Percentiles rank a stretch among this genome's conserved stretches.
Conservation (phyloP, 2,329 filamentous ascomycete species). For the Ophiostoma quercus region DNA sequence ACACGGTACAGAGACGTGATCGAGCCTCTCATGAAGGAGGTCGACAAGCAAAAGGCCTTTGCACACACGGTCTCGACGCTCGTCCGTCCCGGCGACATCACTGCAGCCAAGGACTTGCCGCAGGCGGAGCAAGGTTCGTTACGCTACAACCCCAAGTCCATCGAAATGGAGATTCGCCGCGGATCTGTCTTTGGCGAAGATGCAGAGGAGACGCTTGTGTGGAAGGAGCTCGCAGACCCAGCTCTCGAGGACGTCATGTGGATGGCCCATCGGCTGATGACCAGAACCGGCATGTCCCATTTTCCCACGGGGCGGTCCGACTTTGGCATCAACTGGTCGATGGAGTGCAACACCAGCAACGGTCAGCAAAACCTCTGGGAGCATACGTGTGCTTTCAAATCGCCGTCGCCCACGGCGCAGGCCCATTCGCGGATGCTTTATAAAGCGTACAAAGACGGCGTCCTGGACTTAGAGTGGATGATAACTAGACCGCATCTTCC, state of each 20-base stretch:
- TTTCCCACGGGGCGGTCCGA: neutral
- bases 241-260: conserved; percentile 30
- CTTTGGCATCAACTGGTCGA: conserved; percentile 2
- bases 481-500: neutral
- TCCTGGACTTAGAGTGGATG: neutral
- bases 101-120: neutral
- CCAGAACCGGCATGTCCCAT: conserved; percentile 14
- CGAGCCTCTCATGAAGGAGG: neutral
- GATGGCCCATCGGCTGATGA: conserved; percentile 30
- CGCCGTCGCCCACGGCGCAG: neutral
- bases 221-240: conserved; percentile 29
- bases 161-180: too few species aligned
- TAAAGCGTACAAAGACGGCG: neutral
- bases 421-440: neutral
- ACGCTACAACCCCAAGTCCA: neutral
- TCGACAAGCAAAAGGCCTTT: neutral
- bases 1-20: neutral
- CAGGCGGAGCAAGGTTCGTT: neutral
- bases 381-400: neutral
- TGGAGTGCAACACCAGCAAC: neutral
- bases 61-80: neutral
- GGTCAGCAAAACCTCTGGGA: neutral
- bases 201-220: conserved; percentile 18
- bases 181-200: too few species aligned
- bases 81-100: neutral